Percentiles rank a stretch among this genome's conserved stretches.
These are phyloP conservation scores for Musa itinerans DNA, from an alignment of 176 grass and related monocot species.

Conservation along the genomic window DNA sequence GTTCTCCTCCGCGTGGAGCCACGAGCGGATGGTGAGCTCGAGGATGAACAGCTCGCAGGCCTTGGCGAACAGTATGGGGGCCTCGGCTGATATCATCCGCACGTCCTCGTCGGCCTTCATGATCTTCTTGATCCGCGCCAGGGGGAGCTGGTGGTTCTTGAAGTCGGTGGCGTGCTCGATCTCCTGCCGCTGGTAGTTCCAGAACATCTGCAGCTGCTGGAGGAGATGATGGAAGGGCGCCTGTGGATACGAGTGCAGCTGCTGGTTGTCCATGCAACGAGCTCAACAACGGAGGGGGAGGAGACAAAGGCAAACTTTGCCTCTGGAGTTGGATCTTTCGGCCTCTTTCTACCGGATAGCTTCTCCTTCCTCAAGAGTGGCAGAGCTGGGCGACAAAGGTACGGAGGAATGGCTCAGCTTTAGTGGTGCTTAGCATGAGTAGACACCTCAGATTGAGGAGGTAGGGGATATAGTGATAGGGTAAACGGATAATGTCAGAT, in stretches of 20 bases:
- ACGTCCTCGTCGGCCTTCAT: constrained; percentile 35
- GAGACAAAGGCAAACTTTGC: no score
- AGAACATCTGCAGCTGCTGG: constrained; percentile 32
- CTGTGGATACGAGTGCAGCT: not conserved
- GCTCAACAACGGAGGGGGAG: no score
- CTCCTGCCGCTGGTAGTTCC: constrained; percentile 30
- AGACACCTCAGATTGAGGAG: not conserved
- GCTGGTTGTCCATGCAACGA: not conserved
- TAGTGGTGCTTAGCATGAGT: not conserved
- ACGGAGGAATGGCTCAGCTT: no score
- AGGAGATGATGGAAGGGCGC: constrained; percentile 9
- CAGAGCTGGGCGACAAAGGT: no score
- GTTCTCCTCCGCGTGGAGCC: constrained; percentile 36
- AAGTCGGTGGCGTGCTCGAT: constrained; percentile 24
- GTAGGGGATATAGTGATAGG: constrained; percentile 10
- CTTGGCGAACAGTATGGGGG: constrained; percentile 27
- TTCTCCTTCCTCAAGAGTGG: no score
- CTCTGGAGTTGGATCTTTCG: no score
- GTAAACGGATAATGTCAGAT: not conserved
- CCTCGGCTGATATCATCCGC: constrained; percentile 28
- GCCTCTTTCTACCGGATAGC: no score
- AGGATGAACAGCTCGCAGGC: constrained; percentile 32
- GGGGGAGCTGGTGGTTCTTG: constrained; percentile 32
- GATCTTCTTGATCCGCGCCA: constrained; percentile 32
- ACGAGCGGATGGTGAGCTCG: constrained; percentile 31